Conservation (phyloP, 163 green algal genomes). For the Chlorella variabilis region DNA sequence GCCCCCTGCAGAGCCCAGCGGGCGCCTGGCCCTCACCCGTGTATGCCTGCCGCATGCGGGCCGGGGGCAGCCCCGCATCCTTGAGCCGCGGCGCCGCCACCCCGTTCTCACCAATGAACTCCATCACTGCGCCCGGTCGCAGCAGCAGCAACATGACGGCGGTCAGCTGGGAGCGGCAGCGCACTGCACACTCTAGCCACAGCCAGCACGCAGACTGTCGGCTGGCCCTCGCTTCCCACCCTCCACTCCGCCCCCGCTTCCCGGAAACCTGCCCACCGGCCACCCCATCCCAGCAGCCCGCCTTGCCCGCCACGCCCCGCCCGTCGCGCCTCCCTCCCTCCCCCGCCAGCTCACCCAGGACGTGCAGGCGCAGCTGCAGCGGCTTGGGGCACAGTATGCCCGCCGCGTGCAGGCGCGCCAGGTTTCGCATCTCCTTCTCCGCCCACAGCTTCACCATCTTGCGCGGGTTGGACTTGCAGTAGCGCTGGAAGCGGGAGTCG, state of each 20-base stretch:
- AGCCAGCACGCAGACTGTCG: no score
- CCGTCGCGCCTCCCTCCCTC: no score
- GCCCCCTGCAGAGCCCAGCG: background rate
- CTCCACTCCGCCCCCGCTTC: no score
- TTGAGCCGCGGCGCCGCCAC: slow-evolving; percentile 91
- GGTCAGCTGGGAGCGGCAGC: background rate
- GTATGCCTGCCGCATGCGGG: slow-evolving; percentile 67
- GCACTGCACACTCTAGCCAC: no score
- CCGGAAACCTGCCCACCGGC: no score
- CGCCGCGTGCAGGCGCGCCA: slow-evolving; percentile 74
- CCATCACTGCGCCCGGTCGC: slow-evolving; percentile 25
- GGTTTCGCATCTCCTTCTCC: slow-evolving; percentile 99
- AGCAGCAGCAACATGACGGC: background rate
- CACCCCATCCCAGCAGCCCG: no score
- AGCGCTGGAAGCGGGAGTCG: slow-evolving; percentile 96
- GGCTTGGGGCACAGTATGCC: slow-evolving; percentile 87
- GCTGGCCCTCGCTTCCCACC: no score
- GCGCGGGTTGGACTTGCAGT: slow-evolving; percentile 95
- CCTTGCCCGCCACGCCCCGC: no score
- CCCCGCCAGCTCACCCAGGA: slow-evolving; percentile 93
- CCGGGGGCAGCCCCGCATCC: slow-evolving; percentile 79
- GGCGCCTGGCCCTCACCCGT: background rate
- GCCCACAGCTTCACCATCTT: slow-evolving; percentile 99
- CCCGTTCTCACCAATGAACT: slow-evolving; percentile 61
- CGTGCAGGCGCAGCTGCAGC: slow-evolving; percentile 88